Conservation (phyloP, 805 yeast genomes). For the Candida nemodendra region DNA sequence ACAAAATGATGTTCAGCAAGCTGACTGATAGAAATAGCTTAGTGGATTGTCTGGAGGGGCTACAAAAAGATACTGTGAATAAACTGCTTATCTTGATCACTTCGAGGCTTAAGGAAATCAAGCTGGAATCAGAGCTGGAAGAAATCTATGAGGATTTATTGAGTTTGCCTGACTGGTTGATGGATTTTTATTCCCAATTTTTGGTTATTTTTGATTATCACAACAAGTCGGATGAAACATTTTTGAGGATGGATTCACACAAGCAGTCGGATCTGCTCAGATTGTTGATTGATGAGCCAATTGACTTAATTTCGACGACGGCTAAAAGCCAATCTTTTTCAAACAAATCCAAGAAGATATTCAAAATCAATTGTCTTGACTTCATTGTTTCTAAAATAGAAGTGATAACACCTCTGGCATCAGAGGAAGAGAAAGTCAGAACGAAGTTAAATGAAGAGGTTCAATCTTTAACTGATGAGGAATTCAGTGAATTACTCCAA, state of each 20-base stretch:
- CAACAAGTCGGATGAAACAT: slow-evolving; percentile 31
- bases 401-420: slow-evolving; percentile 40
- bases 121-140: slow-evolving; percentile 32
- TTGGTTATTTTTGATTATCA: slow-evolving; percentile 53
- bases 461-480: slow-evolving; percentile 41
- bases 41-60: slow-evolving; percentile 26
- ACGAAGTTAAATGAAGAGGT: slow-evolving; percentile 36
- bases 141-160: slow-evolving; percentile 48
- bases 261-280: slow-evolving; percentile 37
- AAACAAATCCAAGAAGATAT: slow-evolving; percentile 37
- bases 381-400: slow-evolving; percentile 53
- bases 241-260: slow-evolving; percentile 41
- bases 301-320: slow-evolving; percentile 34
- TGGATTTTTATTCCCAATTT: slow-evolving; percentile 60
- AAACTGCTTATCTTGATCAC: slow-evolving; percentile 41
- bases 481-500: slow-evolving; percentile 46
- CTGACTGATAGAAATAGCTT: slow-evolving; percentile 28
- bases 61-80: slow-evolving; percentile 37
- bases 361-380: slow-evolving; percentile 60
- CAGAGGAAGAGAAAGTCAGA: slow-evolving; percentile 37
- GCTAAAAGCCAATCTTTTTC: slow-evolving; percentile 25
- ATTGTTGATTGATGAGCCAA: slow-evolving; percentile 47
- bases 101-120: slow-evolving; percentile 34
- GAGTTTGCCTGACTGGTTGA: slow-evolving; percentile 82
- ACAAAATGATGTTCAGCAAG: slow-evolving; percentile 65